Conservation (phyloP, 73 alveolate species). For the Halteria grandinella region DNA sequence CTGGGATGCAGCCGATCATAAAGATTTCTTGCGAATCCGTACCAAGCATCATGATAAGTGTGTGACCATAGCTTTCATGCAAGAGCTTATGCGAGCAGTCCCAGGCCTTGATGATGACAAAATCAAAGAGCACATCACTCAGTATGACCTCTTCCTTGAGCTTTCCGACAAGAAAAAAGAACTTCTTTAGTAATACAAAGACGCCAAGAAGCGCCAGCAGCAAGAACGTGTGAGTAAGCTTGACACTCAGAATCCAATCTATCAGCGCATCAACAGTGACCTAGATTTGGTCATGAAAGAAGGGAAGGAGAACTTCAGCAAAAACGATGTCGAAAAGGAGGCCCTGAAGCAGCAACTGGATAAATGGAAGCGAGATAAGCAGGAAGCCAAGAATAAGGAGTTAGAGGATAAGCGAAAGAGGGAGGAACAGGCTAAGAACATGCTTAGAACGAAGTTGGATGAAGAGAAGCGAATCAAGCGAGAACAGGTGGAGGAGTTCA, state of each 20-base stretch:
- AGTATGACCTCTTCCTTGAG: conserved; percentile 12
- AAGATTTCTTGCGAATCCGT: conserved; percentile 61
- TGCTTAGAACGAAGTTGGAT: background rate
- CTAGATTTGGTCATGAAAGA: conserved; percentile 2
- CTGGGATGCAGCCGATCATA: conserved; percentile 67
- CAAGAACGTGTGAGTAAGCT: conserved; percentile 7
- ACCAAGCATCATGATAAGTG: conserved; percentile 61
- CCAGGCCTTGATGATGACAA: conserved; percentile 47
- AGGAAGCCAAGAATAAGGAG: conserved; percentile 33
- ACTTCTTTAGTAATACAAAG: conserved; percentile 50
- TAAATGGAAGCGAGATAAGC: conserved; percentile 50
- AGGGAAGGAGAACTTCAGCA: too few relatives aligned
- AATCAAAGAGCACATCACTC: conserved; percentile 50
- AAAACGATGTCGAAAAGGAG: conserved; percentile 42
- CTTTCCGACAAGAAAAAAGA: conserved; percentile 47
- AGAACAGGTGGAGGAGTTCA: conserved; percentile 47
- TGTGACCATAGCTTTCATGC: conserved; percentile 47
- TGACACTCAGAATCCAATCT: background rate
- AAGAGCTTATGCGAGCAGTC: conserved; percentile 57
- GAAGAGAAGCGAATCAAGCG: conserved; percentile 36
- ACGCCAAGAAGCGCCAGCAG: conserved; percentile 34
- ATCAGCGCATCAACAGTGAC: background rate
- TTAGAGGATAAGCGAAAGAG: conserved; percentile 18
- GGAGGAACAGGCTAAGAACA: background rate
- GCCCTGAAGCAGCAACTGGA: conserved; percentile 36